Percentiles rank a stretch among this genome's conserved stretches.
Conservation (phyloP, 1,284 basidiomycete genomes). For the Coniferiporia weirii region DNA sequence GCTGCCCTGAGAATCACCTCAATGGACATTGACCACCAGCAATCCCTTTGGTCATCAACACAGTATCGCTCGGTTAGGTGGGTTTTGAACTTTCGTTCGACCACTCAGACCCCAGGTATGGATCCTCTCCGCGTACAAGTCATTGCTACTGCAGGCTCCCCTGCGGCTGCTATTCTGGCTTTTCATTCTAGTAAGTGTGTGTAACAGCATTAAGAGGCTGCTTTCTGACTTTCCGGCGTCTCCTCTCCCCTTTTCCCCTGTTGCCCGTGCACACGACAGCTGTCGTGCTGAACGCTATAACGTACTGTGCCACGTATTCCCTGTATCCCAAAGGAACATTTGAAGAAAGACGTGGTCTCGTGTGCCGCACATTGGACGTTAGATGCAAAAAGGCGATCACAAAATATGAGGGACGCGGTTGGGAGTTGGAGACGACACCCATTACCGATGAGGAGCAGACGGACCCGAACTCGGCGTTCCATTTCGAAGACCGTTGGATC, state of each 20-base stretch:
- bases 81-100: not conserved
- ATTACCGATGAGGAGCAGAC: not conserved
- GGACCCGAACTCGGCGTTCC: not conserved
- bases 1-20: too few relatives aligned
- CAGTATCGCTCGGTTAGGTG: not conserved
- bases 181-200: conserved; percentile 13
- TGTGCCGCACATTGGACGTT: not conserved
- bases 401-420: not conserved
- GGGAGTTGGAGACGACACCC: not conserved
- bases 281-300: conserved; percentile 15
- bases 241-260: not conserved
- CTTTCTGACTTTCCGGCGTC: not conserved
- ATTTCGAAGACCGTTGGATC: conserved; percentile 4
- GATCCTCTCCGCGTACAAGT: not conserved
- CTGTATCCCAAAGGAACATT: conserved; percentile 12
- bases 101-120: not conserved
- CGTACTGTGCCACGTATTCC: conserved; percentile 9
- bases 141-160: conserved; percentile 1
- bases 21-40: not conserved
- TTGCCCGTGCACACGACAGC: not conserved
- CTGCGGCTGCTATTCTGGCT: conserved; percentile 3
- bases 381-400: not conserved
- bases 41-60: not conserved
- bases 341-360: not conserved
- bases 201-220: not conserved